These are phyloP conservation scores for Coemansia erecta DNA, from an alignment of 192 early-diverging fungal species.

Conservation along the genomic window DNA sequence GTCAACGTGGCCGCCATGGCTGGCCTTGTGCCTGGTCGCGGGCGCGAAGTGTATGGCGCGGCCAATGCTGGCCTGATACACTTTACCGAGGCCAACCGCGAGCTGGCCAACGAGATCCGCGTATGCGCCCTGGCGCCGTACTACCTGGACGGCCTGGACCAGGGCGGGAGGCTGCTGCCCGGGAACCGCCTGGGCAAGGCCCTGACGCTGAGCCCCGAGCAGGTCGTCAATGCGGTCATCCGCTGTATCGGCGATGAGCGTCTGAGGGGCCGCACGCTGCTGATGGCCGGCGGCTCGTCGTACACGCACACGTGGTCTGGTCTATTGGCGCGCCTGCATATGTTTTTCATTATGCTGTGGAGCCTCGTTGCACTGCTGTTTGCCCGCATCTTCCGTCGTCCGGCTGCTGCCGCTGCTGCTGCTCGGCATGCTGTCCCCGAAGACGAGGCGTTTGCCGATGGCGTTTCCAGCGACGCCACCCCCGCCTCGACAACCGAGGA, in stretches of 20 bases:
- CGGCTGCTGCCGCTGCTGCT: slow-evolving; percentile 14
- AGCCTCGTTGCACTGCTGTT: slow-evolving; percentile 14
- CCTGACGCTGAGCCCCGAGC: slow-evolving; percentile 33
- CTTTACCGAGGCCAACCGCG: slow-evolving; percentile 26
- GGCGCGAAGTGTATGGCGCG: slow-evolving; percentile 31
- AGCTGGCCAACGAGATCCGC: slow-evolving; percentile 11
- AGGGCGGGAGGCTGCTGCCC: slow-evolving; percentile 28
- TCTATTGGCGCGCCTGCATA: slow-evolving; percentile 24
- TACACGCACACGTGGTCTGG: slow-evolving; percentile 21
- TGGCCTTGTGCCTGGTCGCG: slow-evolving; percentile 23
- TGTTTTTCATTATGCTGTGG: slow-evolving; percentile 33
- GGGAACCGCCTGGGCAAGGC: slow-evolving; percentile 28
- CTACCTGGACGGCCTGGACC: slow-evolving; percentile 17
- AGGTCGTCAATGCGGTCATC: slow-evolving; percentile 34
- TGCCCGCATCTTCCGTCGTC: too few relatives aligned
- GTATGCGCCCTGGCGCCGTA: slow-evolving; percentile 38
- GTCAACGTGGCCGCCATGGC: slow-evolving; percentile 38
- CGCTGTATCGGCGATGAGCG: slow-evolving; percentile 39
- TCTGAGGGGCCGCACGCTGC: slow-evolving; percentile 27
- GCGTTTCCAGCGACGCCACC: too few relatives aligned
- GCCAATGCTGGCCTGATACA: slow-evolving; percentile 35
- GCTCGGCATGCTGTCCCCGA: neutral
- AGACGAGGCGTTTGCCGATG: too few relatives aligned
- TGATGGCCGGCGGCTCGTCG: slow-evolving; percentile 36
- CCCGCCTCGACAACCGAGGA: too few relatives aligned